phyloP scores from a whole-genome alignment of 139 green algal species.

The Tetraselmis chui region DNA sequence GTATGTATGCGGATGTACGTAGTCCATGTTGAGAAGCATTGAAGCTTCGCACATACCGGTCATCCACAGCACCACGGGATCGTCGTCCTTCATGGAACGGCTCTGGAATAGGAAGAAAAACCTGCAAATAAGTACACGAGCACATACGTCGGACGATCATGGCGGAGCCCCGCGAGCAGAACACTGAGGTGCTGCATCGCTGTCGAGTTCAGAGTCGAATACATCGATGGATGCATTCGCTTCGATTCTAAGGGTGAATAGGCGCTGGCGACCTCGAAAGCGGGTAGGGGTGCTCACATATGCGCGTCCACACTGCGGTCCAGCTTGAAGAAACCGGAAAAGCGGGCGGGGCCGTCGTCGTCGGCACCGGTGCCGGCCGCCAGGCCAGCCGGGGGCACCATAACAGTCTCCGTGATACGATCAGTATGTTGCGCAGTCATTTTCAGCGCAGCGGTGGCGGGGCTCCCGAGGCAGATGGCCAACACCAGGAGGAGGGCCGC shows the following conservation, averaged over 20 bases:
- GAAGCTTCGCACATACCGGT: constrained; percentile 20
- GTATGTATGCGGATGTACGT: constrained; percentile 11
- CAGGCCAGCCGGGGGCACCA: background rate
- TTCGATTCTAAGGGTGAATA: background rate
- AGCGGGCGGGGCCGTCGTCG: background rate
- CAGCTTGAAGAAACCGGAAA: constrained; percentile 62
- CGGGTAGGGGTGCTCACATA: background rate
- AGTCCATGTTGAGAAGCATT: background rate
- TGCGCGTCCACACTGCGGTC: constrained; percentile 37
- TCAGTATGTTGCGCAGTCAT: background rate
- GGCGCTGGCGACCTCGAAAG: background rate
- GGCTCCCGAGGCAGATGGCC: background rate
- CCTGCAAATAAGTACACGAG: too few species aligned
- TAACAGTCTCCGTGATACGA: background rate
- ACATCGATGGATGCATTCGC: constrained; percentile 13
- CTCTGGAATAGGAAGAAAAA: constrained; percentile 87
- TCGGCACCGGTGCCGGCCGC: background rate
- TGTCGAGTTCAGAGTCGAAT: constrained; percentile 2
- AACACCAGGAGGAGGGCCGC: background rate
- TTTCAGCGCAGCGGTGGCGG: background rate
- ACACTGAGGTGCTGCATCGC: background rate
- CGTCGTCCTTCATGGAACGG: constrained; percentile 14
- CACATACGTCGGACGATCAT: constrained; percentile 57
- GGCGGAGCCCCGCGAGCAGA: background rate
- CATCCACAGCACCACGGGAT: constrained; percentile 65